Evolutionary conservation across 2,329 filamentous ascomycete species (phyloP).

Genomic region (Talaromyces sp.): DNA sequence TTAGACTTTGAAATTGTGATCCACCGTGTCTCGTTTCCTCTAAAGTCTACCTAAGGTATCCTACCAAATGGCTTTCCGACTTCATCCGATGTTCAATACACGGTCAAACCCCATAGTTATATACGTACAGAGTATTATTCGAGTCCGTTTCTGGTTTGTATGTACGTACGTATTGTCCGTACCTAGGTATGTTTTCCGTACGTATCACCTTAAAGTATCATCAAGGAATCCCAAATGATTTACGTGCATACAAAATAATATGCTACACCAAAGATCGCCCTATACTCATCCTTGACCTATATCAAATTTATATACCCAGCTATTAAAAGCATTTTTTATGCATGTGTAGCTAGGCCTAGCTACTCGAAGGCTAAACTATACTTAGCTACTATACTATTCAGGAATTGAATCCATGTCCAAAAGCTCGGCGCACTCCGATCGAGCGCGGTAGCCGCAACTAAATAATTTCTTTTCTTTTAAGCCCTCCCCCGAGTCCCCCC

Average conservation of each 20-base stretch:
- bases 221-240: not conserved
- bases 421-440: constrained; percentile 13
- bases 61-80: not conserved
- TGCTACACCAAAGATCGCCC: not conserved
- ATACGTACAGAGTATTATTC: not conserved
- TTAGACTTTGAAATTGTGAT: not conserved
- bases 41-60: not conserved
- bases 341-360: not conserved
- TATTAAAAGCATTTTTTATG: not conserved
- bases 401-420: not conserved
- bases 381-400: not conserved
- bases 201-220: not conserved
- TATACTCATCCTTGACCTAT: not conserved
- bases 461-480: constrained; percentile 12
- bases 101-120: not conserved
- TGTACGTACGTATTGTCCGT: not conserved
- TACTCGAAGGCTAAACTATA: not conserved
- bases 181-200: not conserved
- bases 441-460: constrained; percentile 18
- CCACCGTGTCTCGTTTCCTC: not conserved
- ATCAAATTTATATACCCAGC: not conserved
- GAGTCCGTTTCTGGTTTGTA: not conserved
- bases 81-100: constrained; percentile 1
- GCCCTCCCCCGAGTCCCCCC: no score
- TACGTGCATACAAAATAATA: not conserved